These are phyloP conservation scores for Pisolithus thermaeus DNA, from an alignment of 1,284 basidiomycete species.

Conservation along the genomic window DNA sequence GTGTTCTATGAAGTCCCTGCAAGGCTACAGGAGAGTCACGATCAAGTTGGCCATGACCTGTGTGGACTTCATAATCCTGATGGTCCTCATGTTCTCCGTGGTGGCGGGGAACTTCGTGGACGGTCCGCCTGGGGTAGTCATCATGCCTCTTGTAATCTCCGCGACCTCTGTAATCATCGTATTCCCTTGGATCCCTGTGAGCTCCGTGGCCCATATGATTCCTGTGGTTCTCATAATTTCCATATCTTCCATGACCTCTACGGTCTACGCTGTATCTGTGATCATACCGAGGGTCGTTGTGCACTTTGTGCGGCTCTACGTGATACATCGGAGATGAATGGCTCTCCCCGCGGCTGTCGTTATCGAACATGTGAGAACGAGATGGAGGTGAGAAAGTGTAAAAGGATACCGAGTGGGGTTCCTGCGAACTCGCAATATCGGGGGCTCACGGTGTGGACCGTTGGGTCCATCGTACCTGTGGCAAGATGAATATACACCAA, in stretches of 20 bases:
- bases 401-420: conserved; percentile 19
- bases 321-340: conserved; percentile 20
- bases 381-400: neutral
- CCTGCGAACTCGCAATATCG: conserved; percentile 21
- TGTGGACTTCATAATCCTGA: neutral
- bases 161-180: neutral
- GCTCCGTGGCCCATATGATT: conserved; percentile 8
- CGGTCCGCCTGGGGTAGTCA: neutral
- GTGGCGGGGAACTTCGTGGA: neutral
- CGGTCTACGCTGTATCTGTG: conserved; percentile 13
- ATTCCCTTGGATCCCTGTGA: neutral
- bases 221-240: conserved; percentile 17
- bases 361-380: conserved; percentile 5
- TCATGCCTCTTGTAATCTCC: neutral
- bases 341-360: conserved; percentile 20
- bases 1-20: conserved; percentile 25
- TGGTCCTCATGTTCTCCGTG: conserved; percentile 1
- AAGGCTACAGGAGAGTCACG: conserved; percentile 18
- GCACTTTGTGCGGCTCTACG: conserved; percentile 22
- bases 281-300: conserved; percentile 16
- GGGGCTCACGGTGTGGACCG: conserved; percentile 22
- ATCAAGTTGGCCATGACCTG: conserved; percentile 14
- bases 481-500: conserved; percentile 5
- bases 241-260: conserved; percentile 17
- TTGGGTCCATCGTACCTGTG: conserved; percentile 24